Conservation (phyloP, 164 flowering plant genomes). For the Stephania yunnanensis region DNA sequence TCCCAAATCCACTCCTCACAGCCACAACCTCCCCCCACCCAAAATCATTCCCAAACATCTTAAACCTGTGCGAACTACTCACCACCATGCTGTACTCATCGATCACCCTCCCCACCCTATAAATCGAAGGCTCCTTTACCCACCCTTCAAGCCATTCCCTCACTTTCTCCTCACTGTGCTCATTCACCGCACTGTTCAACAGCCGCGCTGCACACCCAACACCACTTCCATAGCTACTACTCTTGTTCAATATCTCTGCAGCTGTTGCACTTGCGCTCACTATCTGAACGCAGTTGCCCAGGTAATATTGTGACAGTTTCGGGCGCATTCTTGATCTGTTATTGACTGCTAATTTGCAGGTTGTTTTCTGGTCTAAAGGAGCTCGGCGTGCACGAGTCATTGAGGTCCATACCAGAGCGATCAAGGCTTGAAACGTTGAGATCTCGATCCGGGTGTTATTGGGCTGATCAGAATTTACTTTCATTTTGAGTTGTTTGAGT, state of each 20-base stretch:
- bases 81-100: conserved; percentile 30
- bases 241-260: conserved; percentile 27
- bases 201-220: conserved; percentile 45
- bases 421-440: conserved; percentile 53
- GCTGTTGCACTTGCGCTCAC: conserved; percentile 22
- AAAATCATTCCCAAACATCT: conserved; percentile 26
- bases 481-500: conserved; percentile 33
- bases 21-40: conserved; percentile 47
- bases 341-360: conserved; percentile 31
- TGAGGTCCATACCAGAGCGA: conserved; percentile 49
- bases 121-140: conserved; percentile 21
- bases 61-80: conserved; percentile 49
- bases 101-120: conserved; percentile 22
- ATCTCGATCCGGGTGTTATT: conserved; percentile 22
- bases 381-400: conserved; percentile 33
- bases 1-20: conserved; percentile 38
- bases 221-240: not conserved
- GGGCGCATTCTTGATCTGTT: conserved; percentile 38
- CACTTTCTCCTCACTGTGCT: conserved; percentile 19
- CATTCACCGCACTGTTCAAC: conserved; percentile 29
- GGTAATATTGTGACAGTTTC: conserved; percentile 29
- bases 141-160: conserved; percentile 21
- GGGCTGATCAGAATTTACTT: conserved; percentile 30
- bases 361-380: conserved; percentile 21
- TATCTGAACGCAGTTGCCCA: conserved; percentile 34